These are phyloP conservation scores for Ramaria rubella DNA, from an alignment of 768 basidiomycete genomes.

Conservation along the genomic window DNA sequence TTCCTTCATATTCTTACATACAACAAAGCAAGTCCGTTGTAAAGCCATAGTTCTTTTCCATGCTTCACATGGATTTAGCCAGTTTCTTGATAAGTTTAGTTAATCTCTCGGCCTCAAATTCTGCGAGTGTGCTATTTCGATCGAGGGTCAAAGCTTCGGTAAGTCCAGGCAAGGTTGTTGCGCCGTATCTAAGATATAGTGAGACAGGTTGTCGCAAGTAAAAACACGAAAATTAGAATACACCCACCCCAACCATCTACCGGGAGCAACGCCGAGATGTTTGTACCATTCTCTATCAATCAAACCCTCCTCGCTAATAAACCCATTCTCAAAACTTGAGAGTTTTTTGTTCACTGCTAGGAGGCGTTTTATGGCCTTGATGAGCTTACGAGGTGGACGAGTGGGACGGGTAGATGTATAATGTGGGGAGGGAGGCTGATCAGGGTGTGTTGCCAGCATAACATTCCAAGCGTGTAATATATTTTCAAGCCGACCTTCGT, in stretches of 20 bases:
- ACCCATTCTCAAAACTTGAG: constrained; percentile 68
- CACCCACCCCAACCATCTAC: constrained; percentile 70
- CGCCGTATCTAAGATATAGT: constrained; percentile 64
- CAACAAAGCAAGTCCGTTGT: too few species aligned
- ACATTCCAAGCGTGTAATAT: too few species aligned
- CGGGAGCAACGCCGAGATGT: constrained; percentile 81
- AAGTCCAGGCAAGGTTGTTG: constrained; percentile 76
- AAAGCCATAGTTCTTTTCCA: too few species aligned
- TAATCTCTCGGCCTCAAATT: constrained; percentile 55
- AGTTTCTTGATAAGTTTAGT: constrained; percentile 47
- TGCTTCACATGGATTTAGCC: constrained; percentile 29
- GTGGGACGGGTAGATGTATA: constrained; percentile 25
- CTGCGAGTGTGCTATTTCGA: constrained; percentile 51
- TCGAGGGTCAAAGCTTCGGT: constrained; percentile 73
- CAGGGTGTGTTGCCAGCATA: background rate
- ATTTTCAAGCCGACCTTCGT: too few species aligned
- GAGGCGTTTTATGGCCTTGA: constrained; percentile 54
- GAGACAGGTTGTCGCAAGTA: background rate
- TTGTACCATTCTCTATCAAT: constrained; percentile 81
- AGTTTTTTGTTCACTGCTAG: constrained; percentile 58
- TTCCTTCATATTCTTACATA: too few species aligned
- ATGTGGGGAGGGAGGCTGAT: too few species aligned
- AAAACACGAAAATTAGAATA: background rate
- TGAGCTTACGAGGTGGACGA: constrained; percentile 31
- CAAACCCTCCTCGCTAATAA: constrained; percentile 72